Evolutionary conservation across 2,329 filamentous ascomycete species (phyloP), one percentile per base, ranked within the genome.

Genomic region (Zymoseptoria passerinii): DNA sequence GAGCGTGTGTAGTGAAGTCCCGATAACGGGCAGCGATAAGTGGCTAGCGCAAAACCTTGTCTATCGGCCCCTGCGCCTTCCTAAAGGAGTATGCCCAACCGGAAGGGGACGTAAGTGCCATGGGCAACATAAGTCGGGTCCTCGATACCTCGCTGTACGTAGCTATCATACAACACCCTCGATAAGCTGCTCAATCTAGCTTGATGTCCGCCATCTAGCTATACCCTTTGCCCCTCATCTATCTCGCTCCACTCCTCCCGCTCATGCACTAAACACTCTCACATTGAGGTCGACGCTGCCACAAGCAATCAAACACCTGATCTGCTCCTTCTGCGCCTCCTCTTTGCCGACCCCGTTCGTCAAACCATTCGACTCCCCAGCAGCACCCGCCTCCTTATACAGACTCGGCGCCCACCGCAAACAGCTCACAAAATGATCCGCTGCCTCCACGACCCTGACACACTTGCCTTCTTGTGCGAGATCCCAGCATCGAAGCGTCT

Each of bases 401-500:
- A 89, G 78, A 48, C 84, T 84, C 0, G 92, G 92, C 1, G 91
- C 92, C 92, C 92, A 97, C 61, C 90, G 78, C 67, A 96, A 79
- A 70, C 89, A 92, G 60, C 84, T 91, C 53, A 96, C 83, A 68
- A 97, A 96, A 70, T 91, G 90, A 4, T 82, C 85, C 0, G 85
- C 85, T 62, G 90, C 89, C 44, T 81, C 80, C 16, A 97, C 77
- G 0, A 84, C 86, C 74, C 92, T 92, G 65, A 96, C 90, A 67
- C 90, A 92, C 69, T 91, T 92, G 49, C 89, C 90, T 72, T 95
- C 91, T 71, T 97, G 92, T 27, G 83, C 82, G 27, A 97, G 77
- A 76, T 97, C 92, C 92, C 92, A 97, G 77, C 92, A 96, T 57
- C 92, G 82, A 60, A 97, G 80, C 4, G 90, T 92, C 77, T 94